Base-by-base conservation (phyloP, 2,329 filamentous ascomycete genomes). In the Talaromyces pinophilus region DNA sequence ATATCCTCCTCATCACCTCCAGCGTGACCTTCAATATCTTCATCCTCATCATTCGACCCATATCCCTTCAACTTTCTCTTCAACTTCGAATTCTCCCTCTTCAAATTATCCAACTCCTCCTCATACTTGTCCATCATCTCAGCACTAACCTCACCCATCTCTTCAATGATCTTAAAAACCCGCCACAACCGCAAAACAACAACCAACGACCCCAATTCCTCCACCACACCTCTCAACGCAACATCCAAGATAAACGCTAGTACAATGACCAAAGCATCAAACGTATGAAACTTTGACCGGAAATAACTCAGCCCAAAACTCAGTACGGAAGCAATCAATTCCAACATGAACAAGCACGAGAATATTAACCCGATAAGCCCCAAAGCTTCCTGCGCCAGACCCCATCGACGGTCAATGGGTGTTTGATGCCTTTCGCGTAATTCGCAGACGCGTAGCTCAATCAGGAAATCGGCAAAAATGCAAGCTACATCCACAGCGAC, bases 131-230 rank as follows among this genome's bases (percentile, higher is more conserved):
- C 87, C 79, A 87, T 85, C 73, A 87, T 82, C 76, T 90, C 88
- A 42, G 85, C 79, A 1, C 87, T 87, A 8, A 87, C 87, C 6
- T 88, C 82, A 35, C 85, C 85, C 68, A 90, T 81, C 75, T 91
- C 89, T 72, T 91, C 87, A 6, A 90, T 85, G 62, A 91, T 89
- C 79, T 91, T 90, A 74, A 90, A 86, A 54, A 91, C 83, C 17
- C 89, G 83, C 86, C 88, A 90, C 3, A 91, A 80, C 63, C 89
- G 86, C 54, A 91, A 78, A 3, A 90, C 82, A 33, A 91, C 82
- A 59, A 91, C 83, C n/a, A 91, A 79, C 0, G 87, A 89, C 0
- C 75, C 74, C 5, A 72, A 5, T 22, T 67, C 62, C 67, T 67
- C 65, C 35, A 42, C 66, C 38, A 69, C 87, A 54, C 88, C 88